phyloP scores from a whole-genome alignment of 768 basidiomycete species.

The Boletus huronensis region DNA sequence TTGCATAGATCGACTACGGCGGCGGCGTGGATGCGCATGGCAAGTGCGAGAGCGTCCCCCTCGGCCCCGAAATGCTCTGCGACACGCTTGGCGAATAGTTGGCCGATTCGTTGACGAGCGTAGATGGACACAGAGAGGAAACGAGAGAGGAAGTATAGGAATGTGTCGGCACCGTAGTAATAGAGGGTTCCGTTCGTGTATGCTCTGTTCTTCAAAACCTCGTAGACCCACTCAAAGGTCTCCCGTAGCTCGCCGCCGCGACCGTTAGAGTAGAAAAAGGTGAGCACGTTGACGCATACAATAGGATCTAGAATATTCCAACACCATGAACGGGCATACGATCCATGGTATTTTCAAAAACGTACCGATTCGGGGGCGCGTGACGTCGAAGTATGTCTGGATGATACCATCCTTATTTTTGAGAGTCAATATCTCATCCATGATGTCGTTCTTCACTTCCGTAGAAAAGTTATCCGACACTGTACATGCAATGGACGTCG shows the following conservation, averaged over 20 bases:
- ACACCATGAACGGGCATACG: neutral
- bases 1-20: conserved; percentile 1
- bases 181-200: conserved; percentile 22
- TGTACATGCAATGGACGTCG: conserved; percentile 19
- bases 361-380: conserved; percentile 22
- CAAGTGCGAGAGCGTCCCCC: conserved; percentile 20
- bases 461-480: conserved; percentile 9
- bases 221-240: conserved; percentile 19
- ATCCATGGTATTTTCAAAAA: neutral
- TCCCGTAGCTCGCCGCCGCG: conserved; percentile 16
- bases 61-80: conserved; percentile 16
- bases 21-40: conserved; percentile 19
- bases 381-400: conserved; percentile 18
- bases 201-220: conserved; percentile 21
- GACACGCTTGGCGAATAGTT: conserved; percentile 16
- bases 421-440: conserved; percentile 18
- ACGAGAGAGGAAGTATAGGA: conserved; percentile 22
- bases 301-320: conserved; percentile 11
- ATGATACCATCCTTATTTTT: conserved; percentile 13
- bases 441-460: conserved; percentile 21
- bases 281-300: conserved; percentile 20
- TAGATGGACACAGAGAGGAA: conserved; percentile 17
- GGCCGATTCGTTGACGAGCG: conserved; percentile 10
- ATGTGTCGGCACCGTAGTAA: conserved; percentile 17
- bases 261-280: conserved; percentile 21